A percentile compares a stretch with the other conserved stretches of the same genome.
Conservation (phyloP, 2,329 filamentous ascomycete species). For the Botrytis squamosa region DNA sequence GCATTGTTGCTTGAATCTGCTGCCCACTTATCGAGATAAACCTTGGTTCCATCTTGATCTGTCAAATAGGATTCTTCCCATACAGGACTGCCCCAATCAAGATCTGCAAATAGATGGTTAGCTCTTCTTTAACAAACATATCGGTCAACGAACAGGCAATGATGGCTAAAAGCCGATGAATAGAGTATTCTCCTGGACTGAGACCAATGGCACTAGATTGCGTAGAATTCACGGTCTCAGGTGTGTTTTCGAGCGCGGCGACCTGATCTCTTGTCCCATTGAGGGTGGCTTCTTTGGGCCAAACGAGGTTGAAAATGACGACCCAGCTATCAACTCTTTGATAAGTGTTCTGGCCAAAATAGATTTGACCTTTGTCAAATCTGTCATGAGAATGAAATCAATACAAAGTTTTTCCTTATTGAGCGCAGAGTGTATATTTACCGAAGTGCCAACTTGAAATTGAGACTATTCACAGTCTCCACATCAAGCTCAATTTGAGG, state of each 20-base stretch:
- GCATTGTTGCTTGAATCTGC: not conserved
- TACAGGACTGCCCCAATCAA: not conserved
- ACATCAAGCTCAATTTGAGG: conserved; percentile 1
- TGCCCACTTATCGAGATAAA: not conserved
- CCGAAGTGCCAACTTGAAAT: not conserved
- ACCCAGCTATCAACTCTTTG: not conserved
- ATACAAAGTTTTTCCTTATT: too few relatives aligned
- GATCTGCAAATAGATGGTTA: not conserved
- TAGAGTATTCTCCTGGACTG: not conserved
- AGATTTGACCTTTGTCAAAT: not conserved
- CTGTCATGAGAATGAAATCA: too few relatives aligned
- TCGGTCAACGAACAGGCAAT: not conserved
- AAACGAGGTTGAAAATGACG: not conserved
- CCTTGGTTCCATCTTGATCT: not conserved
- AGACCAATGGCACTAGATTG: not conserved
- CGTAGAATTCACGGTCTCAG: too few relatives aligned
- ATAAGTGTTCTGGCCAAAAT: not conserved
- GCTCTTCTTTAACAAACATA: not conserved
- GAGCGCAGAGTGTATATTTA: not conserved
- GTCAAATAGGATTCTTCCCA: not conserved
- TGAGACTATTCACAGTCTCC: not conserved
- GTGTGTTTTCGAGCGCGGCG: too few relatives aligned
- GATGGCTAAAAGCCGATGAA: not conserved
- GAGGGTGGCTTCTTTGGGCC: too few relatives aligned
- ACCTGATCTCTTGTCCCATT: too few relatives aligned